phyloP scores from a whole-genome alignment of 2,329 filamentous ascomycete species.

The Diaporthe eres region DNA sequence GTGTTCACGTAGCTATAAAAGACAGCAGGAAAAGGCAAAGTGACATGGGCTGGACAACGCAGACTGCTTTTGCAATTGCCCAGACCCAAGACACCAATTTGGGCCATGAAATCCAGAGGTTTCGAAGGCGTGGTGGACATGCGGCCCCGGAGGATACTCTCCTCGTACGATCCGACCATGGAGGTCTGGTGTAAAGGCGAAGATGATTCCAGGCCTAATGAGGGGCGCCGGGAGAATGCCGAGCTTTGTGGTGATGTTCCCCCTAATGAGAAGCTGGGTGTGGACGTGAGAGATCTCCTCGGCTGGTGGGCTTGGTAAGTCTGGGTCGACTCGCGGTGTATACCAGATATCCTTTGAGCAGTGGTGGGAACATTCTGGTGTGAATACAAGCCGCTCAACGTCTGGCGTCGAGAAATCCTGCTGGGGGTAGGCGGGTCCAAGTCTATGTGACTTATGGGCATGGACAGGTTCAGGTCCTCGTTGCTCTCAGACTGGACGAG shows the following conservation, averaged over 20 bases:
- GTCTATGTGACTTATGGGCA: slow-evolving; percentile 66
- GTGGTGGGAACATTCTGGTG: slow-evolving; percentile 37
- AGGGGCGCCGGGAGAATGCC: slow-evolving; percentile 73
- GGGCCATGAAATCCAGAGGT: slow-evolving; percentile 91
- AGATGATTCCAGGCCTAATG: slow-evolving; percentile 80
- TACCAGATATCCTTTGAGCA: slow-evolving; percentile 53
- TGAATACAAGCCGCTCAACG: slow-evolving; percentile 65
- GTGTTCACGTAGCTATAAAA: slow-evolving; percentile 93
- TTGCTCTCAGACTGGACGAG: slow-evolving; percentile 91
- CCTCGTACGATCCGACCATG: slow-evolving; percentile 98
- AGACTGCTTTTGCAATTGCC: slow-evolving; percentile 90
- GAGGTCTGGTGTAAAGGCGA: slow-evolving; percentile 85
- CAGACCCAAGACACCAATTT: slow-evolving; percentile 92
- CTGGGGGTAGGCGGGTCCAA: slow-evolving; percentile 56
- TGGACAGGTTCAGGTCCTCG: slow-evolving; percentile 78
- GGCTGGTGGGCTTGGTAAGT: slow-evolving; percentile 86
- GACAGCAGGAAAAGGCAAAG: slow-evolving; percentile 90
- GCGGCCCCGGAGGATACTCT: slow-evolving; percentile 92
- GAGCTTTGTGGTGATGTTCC: slow-evolving; percentile 65
- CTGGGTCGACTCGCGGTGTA: slow-evolving; percentile 71
- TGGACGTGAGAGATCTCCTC: slow-evolving; percentile 79
- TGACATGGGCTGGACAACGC: slow-evolving; percentile 90
- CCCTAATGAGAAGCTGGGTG: slow-evolving; percentile 59
- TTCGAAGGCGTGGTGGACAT: slow-evolving; percentile 98
- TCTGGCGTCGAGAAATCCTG: slow-evolving; percentile 73